Base-by-base conservation (phyloP, 1,284 basidiomycete genomes). In the Neolentinus lepideus region DNA sequence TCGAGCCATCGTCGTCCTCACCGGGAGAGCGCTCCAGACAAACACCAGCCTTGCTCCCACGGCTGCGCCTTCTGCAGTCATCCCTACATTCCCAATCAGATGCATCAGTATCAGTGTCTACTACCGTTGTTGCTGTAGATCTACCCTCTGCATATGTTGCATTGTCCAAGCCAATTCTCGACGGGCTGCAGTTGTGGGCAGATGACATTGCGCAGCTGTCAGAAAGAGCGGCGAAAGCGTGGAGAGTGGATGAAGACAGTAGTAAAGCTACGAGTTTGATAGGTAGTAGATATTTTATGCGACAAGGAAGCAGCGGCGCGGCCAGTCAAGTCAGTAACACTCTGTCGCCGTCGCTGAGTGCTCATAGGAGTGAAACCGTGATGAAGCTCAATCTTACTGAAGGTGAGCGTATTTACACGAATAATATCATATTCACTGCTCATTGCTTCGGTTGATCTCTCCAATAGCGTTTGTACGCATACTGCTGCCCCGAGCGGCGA, bases 151-250 rank as follows among this genome's bases (percentile, higher is more conserved):
- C 89, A 3, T 76, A 84, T 61, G 69, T 83, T 21, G 72, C 81
- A 52, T 63, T 94, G 52, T 76, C 81, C 2, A 93, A 93, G 64
- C 64, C 71, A 4, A 61, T 74, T 1, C 68, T 94, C 8, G 90
- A 95, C 65, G 82, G 82, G 11, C 67, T 97, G 16, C 92, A 95
- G 66, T 86, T 87, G 62, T 91, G 90, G 77, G 85, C 84, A 8
- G 94, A 98, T 65, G 93, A 95, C 65, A 68, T 87, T 22, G 75
- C 84, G 3, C 90, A 90, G 64, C 78, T 88, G 58, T 64, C 85
- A 1, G 88, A 83, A 53, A 69, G 65, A 22, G 64, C 68, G 26
- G 52, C 53, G 16, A 38, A 56, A 0, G 63, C 64, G 94, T 94
- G 61, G 78, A 80, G 0, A 80, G 78, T 56, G 78, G 80, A 35